Evolutionary conservation across 148 eudicot species (phyloP).

Genomic region (Arbutus unedo): DNA sequence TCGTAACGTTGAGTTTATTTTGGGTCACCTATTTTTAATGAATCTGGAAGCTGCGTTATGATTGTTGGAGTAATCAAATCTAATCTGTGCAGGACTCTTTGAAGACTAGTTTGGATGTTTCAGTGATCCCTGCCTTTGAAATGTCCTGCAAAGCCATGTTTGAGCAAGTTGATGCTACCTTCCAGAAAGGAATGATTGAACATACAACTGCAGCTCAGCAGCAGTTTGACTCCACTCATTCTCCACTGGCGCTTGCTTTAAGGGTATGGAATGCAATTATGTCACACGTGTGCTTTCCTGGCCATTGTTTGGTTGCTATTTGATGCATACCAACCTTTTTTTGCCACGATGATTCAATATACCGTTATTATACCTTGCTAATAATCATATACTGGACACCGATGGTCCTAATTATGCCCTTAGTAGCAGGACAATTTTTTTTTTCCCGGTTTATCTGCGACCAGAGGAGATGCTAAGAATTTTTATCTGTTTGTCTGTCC

Average conservation of each 20-base stretch:
- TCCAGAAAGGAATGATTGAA: conserved; percentile 89
- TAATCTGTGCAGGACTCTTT: conserved; percentile 62
- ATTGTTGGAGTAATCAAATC: conserved; percentile 3
- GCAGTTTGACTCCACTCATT: conserved; percentile 68
- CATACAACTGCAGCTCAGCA: conserved; percentile 64
- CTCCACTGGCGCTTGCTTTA: conserved; percentile 68
- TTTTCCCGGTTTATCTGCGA: neutral
- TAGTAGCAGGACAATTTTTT: neutral
- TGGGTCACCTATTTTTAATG: neutral
- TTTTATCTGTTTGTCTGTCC: conserved; percentile 10
- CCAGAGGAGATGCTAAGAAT: neutral
- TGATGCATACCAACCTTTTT: neutral
- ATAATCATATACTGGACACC: neutral
- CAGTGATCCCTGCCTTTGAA: conserved; percentile 87
- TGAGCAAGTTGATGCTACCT: conserved; percentile 89
- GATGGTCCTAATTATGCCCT: neutral
- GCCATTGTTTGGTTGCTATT: neutral
- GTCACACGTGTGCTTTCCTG: neutral
- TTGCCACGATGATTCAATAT: neutral
- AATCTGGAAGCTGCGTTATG: neutral
- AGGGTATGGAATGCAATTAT: conserved; percentile 46
- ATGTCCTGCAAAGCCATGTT: conserved; percentile 89
- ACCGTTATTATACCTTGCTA: neutral
- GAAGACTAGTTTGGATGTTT: conserved; percentile 71
- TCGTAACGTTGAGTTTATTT: neutral